Conservation (phyloP, 495 filamentous ascomycete species). For the Penicillium manginii region DNA sequence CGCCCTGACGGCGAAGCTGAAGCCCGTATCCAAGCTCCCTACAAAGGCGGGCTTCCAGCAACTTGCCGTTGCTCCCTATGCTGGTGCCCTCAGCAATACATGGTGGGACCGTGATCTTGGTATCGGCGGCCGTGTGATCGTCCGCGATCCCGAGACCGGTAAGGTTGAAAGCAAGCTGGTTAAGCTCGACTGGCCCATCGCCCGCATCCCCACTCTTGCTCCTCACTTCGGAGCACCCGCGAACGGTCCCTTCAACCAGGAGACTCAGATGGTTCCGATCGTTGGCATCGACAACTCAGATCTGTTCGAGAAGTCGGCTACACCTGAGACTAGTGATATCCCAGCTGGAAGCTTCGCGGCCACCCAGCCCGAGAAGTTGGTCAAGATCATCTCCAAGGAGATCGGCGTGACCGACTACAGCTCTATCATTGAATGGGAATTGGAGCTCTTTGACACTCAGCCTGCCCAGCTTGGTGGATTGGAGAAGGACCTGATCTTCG, state of each 20-base stretch:
- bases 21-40: constrained; percentile 83
- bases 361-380: constrained; percentile 82
- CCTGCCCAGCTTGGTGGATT: constrained; percentile 83
- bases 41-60: constrained; percentile 84
- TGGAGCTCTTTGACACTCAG: constrained; percentile 94
- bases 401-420: constrained; percentile 68
- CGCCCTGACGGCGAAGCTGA: constrained; percentile 83
- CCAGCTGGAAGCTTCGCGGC: constrained; percentile 66
- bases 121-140: constrained; percentile 85
- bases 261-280: constrained; percentile 94
- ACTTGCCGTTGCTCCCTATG: constrained; percentile 90
- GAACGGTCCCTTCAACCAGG: constrained; percentile 77
- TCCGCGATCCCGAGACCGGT: constrained; percentile 70
- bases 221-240: constrained; percentile 89
- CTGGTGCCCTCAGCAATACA: constrained; percentile 78
- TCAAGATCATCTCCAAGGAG: constrained; percentile 77
- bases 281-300: constrained; percentile 84
- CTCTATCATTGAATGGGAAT: constrained; percentile 91
- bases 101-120: constrained; percentile 96
- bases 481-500: constrained; percentile 93
- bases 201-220: constrained; percentile 88
- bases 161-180: constrained; percentile 85
- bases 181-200: constrained; percentile 92
- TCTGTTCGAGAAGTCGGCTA: constrained; percentile 35
- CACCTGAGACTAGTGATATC: constrained; percentile 34